These are phyloP conservation scores for Pulveroboletus sp. DNA, from an alignment of 768 basidiomycete genomes.

Conservation along the genomic window DNA sequence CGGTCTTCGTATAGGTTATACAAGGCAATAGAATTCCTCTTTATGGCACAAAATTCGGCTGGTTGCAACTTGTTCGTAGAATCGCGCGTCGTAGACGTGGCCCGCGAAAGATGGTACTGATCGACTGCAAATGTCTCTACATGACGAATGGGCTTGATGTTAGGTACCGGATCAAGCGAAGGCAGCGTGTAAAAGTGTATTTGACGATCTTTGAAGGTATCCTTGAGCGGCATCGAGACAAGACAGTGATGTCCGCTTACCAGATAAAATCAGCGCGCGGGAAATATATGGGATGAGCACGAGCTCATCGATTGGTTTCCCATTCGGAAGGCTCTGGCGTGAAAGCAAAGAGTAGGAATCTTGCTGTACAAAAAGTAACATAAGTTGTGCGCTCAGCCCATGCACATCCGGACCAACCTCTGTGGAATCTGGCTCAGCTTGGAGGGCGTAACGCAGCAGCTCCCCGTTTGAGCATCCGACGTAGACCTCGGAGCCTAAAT, in stretches of 20 bases:
- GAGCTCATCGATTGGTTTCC: slow-evolving; percentile 77
- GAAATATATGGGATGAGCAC: slow-evolving; percentile 73
- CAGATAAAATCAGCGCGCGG: slow-evolving; percentile 71
- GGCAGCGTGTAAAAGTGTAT: slow-evolving; percentile 81
- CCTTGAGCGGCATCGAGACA: slow-evolving; percentile 2
- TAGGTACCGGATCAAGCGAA: slow-evolving; percentile 64
- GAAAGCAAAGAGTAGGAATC: slow-evolving; percentile 66
- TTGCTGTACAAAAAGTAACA: slow-evolving; percentile 31
- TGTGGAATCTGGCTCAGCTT: slow-evolving; percentile 46
- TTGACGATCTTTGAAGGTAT: slow-evolving; percentile 43
- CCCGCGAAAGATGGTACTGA: slow-evolving; percentile 60
- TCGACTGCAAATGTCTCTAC: slow-evolving; percentile 81
- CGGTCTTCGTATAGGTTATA: slow-evolving; percentile 61
- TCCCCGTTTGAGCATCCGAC: slow-evolving; percentile 84
- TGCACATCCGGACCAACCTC: slow-evolving; percentile 34
- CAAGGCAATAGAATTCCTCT: slow-evolving; percentile 58
- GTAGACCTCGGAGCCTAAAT: slow-evolving; percentile 76
- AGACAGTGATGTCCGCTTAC: slow-evolving; percentile 37
- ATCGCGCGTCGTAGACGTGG: slow-evolving; percentile 40
- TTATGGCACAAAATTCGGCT: slow-evolving; percentile 71
- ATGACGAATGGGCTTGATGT: slow-evolving; percentile 76
- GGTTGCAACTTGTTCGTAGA: slow-evolving; percentile 41
- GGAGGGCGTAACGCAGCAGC: slow-evolving; percentile 73
- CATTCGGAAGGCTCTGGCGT: slow-evolving; percentile 62
- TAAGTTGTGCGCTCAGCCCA: background rate